phyloP scores from a whole-genome alignment of 2,329 filamentous ascomycete genomes.

The Metarhizium sp. region DNA sequence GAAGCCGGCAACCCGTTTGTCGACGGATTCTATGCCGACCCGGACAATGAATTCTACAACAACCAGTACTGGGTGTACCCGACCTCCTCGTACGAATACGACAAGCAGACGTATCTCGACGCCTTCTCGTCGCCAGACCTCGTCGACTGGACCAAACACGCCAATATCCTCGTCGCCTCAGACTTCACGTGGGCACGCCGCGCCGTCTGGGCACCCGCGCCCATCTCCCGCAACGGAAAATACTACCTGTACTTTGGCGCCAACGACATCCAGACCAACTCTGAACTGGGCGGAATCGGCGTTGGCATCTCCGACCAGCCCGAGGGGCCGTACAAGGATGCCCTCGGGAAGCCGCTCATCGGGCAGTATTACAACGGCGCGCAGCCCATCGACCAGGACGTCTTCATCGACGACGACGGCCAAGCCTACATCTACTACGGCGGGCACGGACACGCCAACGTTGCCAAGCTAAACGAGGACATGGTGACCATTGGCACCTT shows the following conservation, averaged over 20 bases:
- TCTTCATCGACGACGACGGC: conserved; percentile 32
- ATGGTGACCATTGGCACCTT: conserved; percentile 32
- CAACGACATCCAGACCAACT: conserved; percentile 31
- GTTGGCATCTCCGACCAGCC: conserved; percentile 23
- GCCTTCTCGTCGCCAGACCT: conserved; percentile 40
- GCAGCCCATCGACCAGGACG: conserved; percentile 33
- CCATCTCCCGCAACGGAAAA: conserved; percentile 30
- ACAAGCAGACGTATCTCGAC: conserved; percentile 38
- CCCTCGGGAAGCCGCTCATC: conserved; percentile 24
- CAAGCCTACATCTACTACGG: conserved; percentile 34
- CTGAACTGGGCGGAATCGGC: conserved; percentile 29
- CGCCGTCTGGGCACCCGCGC: conserved; percentile 39
- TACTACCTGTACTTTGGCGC: conserved; percentile 43
- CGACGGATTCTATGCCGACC: conserved; percentile 41
- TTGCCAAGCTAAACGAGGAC: conserved; percentile 31
- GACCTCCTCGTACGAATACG: conserved; percentile 33
- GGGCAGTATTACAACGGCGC: conserved; percentile 32
- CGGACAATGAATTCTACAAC: conserved; percentile 36
- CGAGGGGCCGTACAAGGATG: conserved; percentile 26
- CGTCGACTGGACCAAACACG: conserved; percentile 37
- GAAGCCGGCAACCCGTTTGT: conserved; percentile 38
- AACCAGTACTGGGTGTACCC: conserved; percentile 38
- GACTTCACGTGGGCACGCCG: conserved; percentile 30
- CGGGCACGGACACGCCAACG: conserved; percentile 26
- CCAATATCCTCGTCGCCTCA: conserved; percentile 26